Evolutionary conservation across 2,329 filamentous ascomycete species (phyloP).

Genomic region (Ploettnerulaceae sp.): DNA sequence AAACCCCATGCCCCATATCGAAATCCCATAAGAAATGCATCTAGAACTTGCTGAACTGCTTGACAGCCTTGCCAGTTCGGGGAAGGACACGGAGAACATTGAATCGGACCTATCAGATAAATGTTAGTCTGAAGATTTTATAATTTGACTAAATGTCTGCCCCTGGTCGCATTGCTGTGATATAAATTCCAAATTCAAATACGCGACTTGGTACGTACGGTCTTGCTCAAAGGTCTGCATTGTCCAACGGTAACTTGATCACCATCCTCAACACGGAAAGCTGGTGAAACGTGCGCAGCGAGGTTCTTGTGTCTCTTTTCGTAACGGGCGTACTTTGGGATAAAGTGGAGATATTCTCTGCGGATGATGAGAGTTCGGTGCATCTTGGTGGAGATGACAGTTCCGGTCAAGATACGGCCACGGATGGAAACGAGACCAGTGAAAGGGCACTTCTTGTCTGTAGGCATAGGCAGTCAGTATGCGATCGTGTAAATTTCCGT

Average conservation of each 20-base stretch:
- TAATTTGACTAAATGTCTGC: not conserved
- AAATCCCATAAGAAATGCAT: slow-evolving; percentile 31
- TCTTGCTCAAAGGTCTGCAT: slow-evolving; percentile 99
- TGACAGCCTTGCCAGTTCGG: slow-evolving; percentile 94
- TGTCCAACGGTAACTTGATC: slow-evolving; percentile 99
- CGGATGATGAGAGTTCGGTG: slow-evolving; percentile 99
- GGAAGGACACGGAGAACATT: slow-evolving; percentile 98
- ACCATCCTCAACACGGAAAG: slow-evolving; percentile 99
- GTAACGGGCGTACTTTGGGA: slow-evolving; percentile 99
- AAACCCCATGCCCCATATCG: slow-evolving; percentile 33
- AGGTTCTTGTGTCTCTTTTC: slow-evolving; percentile 99
- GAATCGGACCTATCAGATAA: slow-evolving; percentile 77
- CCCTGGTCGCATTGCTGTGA: not conserved
- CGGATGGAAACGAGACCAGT: slow-evolving; percentile 98
- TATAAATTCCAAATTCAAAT: not conserved
- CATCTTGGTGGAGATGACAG: slow-evolving; percentile 99
- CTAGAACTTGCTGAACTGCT: slow-evolving; percentile 99
- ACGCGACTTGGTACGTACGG: slow-evolving; percentile 62
- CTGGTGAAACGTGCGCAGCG: slow-evolving; percentile 95
- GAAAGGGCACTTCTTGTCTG: slow-evolving; percentile 99
- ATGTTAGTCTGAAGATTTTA: too few species aligned
- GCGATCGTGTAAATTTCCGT: slow-evolving; percentile 1
- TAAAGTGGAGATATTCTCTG: slow-evolving; percentile 99
- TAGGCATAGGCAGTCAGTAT: slow-evolving; percentile 26
- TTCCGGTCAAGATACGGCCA: slow-evolving; percentile 99